Evolutionary conservation across 2,329 filamentous ascomycete genomes (phyloP), one percentile per base, ranked within the genome.

Genomic region (Penicillium sp.): DNA sequence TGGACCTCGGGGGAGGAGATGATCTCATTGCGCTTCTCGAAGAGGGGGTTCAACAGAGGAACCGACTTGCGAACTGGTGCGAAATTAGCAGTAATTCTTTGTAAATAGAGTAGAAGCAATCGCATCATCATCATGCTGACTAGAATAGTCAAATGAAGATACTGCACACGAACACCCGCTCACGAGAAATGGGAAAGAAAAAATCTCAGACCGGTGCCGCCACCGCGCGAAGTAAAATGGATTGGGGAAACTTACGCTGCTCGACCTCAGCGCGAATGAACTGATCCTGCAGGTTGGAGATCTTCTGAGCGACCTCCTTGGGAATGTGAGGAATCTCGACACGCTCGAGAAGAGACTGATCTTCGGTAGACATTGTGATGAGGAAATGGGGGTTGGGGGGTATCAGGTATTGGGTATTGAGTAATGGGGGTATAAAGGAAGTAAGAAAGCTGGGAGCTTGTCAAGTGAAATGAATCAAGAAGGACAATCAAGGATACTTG

Each of bases 251-350:
- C 87, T 70, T 80, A 95, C 91, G 81, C 66, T 94, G 86, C 70
- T 95, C 87, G 33, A 86, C 80, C 74, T 96, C 91, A 33, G 85
- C 85, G 65, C 92, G 84, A 54, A 92, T 86, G 66, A 96, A 95
- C 59, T 95, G 87, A 62, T 85, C 81, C 78, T 96, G 90, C 59
- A 96, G 80, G 52, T 87, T 82, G 53, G 85, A 82, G 59, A 97
- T 85, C 70, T 93, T 84, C 53, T 58, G 65, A 50, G 58, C 56
- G 13, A 65, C 64, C 73, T 90, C 87, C 52, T 65, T 65, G 26
- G 72, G 68, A 50, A 74, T 63, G 44, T 53, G 47, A 36, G 70
- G 69, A 29, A 65, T 31, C 56, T 67, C 67, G 53, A 71, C 57
- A 53, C 68, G 67, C 53, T 74, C 69, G 45, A 69, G 58, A 41